A percentile compares a stretch with the other conserved stretches of the same genome.
Evolutionary conservation across 140 eudicot species (phyloP).

Genomic region (Erigeron philadelphicus): DNA sequence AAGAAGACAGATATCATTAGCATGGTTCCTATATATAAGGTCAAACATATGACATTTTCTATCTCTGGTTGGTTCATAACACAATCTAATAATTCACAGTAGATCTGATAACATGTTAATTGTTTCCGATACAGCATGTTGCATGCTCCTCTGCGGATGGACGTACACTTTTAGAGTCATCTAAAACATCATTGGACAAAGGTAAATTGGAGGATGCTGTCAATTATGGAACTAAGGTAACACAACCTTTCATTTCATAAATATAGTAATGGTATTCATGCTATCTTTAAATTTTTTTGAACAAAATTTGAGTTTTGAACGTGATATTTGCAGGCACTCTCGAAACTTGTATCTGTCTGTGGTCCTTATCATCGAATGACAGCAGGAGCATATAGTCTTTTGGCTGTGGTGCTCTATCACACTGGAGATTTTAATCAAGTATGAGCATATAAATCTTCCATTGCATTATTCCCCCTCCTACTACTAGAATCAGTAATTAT

Average conservation of each 20-base stretch:
- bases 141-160: conserved; percentile 98
- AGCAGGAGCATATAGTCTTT: conserved; percentile 90
- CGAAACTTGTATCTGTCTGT: conserved; percentile 78
- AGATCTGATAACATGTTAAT: conserved; percentile 19
- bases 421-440: conserved; percentile 94
- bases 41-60: conserved; percentile 27
- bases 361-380: conserved; percentile 98
- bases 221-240: conserved; percentile 78
- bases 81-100: conserved; percentile 4
- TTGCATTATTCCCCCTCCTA: background rate
- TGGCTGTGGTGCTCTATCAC: conserved; percentile 92
- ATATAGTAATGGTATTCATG: background rate
- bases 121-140: conserved; percentile 59
- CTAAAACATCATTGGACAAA: conserved; percentile 89
- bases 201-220: conserved; percentile 97
- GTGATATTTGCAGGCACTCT: conserved; percentile 60
- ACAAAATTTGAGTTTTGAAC: conserved; percentile 2
- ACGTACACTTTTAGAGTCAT: conserved; percentile 81
- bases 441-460: conserved; percentile 17
- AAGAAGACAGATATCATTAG: conserved; percentile 64
- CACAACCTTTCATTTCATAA: conserved; percentile 7
- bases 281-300: conserved; percentile 2
- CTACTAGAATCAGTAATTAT: background rate
- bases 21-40: conserved; percentile 88
- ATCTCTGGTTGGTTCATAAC: background rate